Evolutionary conservation across 805 yeast genomes (phyloP).

Genomic region (Candida hungchunana): DNA sequence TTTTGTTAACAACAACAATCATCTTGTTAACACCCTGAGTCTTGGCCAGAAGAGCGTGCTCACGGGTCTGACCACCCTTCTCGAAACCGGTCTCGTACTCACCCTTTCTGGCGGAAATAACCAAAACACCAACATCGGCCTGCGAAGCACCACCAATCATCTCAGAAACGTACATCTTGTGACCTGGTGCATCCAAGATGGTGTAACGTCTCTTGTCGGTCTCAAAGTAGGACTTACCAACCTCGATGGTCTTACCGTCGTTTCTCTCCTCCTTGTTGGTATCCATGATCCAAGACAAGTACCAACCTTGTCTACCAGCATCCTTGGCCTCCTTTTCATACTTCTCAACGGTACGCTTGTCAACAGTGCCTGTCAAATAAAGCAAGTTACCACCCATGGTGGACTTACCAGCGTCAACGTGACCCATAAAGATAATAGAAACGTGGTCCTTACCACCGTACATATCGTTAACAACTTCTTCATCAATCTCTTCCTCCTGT

Average conservation of each 20-base stretch:
- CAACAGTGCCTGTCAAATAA: conserved; percentile 93
- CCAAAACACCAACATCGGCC: conserved; percentile 97
- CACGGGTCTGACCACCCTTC: conserved; percentile 98
- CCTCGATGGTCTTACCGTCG: conserved; percentile 99
- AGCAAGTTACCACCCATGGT: conserved; percentile 99
- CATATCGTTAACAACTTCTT: conserved; percentile 84
- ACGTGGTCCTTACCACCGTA: conserved; percentile 97
- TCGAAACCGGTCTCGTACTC: conserved; percentile 99
- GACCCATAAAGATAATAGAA: conserved; percentile 98
- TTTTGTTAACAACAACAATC: conserved; percentile 92
- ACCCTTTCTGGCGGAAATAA: conserved; percentile 97
- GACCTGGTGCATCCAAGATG: conserved; percentile 98
- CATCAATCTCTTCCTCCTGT: conserved; percentile 80
- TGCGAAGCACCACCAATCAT: conserved; percentile 99
- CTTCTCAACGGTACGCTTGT: conserved; percentile 96
- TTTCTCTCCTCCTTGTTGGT: conserved; percentile 98
- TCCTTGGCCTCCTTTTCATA: conserved; percentile 98
- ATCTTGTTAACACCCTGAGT: conserved; percentile 96
- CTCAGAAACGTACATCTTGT: conserved; percentile 96
- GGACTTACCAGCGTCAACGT: conserved; percentile 98
- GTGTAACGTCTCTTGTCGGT: conserved; percentile 98
- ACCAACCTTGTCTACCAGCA: conserved; percentile 99
- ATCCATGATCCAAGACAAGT: conserved; percentile 98
- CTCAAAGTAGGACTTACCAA: conserved; percentile 96
- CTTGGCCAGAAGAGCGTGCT: conserved; percentile 95